Conservation (phyloP, 2,329 filamentous ascomycete genomes). For the Ophiosphaerella korrae region DNA sequence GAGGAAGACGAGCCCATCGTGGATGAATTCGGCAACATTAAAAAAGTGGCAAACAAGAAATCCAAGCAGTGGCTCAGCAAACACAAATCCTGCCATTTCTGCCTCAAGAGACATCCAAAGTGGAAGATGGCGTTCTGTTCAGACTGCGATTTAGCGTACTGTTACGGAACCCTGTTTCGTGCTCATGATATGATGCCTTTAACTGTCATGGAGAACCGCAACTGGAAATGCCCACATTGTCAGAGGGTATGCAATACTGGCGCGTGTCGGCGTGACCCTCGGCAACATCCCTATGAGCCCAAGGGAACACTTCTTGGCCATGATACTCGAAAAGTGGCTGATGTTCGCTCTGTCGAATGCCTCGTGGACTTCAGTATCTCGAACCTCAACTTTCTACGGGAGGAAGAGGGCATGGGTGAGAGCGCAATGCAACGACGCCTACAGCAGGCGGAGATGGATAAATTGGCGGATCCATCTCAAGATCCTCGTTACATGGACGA, state of each 20-base stretch:
- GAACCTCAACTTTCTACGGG: conserved; percentile 81
- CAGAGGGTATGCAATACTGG: conserved; percentile 85
- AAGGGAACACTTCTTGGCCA: conserved; percentile 88
- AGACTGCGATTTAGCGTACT: conserved; percentile 77
- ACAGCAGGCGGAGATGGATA: conserved; percentile 60
- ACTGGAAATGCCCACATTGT: conserved; percentile 91
- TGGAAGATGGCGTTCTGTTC: conserved; percentile 87
- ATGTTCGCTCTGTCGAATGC: conserved; percentile 86
- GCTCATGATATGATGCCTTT: conserved; percentile 91
- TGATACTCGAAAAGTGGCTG: conserved; percentile 87
- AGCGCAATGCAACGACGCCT: conserved; percentile 56
- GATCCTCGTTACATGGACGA: conserved; percentile 54
- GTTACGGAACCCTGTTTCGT: conserved; percentile 90
- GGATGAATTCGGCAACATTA: conserved; percentile 67
- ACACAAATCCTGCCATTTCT: conserved; percentile 76
- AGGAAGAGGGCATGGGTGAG: conserved; percentile 51
- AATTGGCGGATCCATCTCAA: conserved; percentile 52
- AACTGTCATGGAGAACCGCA: conserved; percentile 75
- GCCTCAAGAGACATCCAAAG: conserved; percentile 75
- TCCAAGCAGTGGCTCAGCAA: conserved; percentile 57
- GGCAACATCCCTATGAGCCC: conserved; percentile 80
- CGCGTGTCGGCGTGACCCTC: conserved; percentile 70
- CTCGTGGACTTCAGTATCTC: conserved; percentile 90
- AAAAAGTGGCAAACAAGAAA: conserved; percentile 67
- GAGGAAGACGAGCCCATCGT: conserved; percentile 61